These are phyloP conservation scores for Penicillium rolfsii DNA, from an alignment of 2,329 filamentous ascomycete species.

Conservation along the genomic window DNA sequence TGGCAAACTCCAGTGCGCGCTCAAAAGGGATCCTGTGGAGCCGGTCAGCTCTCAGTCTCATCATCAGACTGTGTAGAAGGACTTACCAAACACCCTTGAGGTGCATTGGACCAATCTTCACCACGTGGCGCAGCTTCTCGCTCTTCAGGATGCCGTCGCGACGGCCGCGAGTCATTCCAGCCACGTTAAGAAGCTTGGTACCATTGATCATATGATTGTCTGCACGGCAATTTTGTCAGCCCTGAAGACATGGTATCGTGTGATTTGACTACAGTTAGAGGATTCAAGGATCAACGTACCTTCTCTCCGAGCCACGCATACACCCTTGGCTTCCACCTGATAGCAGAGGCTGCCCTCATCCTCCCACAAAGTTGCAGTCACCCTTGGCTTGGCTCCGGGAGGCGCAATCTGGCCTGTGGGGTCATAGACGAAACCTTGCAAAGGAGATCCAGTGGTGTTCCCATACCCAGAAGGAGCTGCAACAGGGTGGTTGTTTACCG, in stretches of 20 bases:
- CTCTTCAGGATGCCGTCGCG: constrained; percentile 97
- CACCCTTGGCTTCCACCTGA: constrained; percentile 93
- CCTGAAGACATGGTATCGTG: not conserved
- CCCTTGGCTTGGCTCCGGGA: constrained; percentile 91
- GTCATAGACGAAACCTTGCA: constrained; percentile 65
- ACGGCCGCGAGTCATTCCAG: constrained; percentile 94
- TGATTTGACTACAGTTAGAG: not conserved
- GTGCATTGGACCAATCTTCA: constrained; percentile 99
- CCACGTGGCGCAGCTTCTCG: constrained; percentile 93
- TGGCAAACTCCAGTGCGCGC: constrained; percentile 95
- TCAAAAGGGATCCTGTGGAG: constrained; percentile 88
- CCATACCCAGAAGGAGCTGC: constrained; percentile 45
- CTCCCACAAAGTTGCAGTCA: constrained; percentile 97
- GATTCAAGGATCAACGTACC: constrained; percentile 57
- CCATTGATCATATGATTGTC: constrained; percentile 99
- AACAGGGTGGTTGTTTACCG: constrained; percentile 44
- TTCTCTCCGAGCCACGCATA: constrained; percentile 92
- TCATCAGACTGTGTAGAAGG: no score
- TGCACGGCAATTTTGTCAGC: constrained; percentile 41
- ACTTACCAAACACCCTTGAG: constrained; percentile 94
- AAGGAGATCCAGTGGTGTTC: constrained; percentile 43
- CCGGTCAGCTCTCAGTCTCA: not conserved
- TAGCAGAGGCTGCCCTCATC: constrained; percentile 98
- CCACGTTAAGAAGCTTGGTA: constrained; percentile 94
- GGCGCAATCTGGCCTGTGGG: constrained; percentile 91